A percentile compares a stretch with the other conserved stretches of the same genome.
These are phyloP conservation scores for Jacaranda copaia DNA, from an alignment of 257 asterid species.

Conservation along the genomic window DNA sequence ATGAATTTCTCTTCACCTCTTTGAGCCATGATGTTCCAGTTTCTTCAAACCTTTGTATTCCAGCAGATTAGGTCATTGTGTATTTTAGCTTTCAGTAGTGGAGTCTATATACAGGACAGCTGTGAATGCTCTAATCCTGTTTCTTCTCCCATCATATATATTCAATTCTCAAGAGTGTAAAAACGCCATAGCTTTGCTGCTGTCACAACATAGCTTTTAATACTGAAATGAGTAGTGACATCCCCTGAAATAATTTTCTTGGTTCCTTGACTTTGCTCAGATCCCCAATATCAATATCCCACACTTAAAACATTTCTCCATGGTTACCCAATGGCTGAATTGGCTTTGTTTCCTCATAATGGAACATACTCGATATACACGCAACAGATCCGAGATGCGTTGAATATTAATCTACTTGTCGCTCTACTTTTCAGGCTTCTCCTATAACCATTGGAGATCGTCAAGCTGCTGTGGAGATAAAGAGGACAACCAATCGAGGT, in stretches of 20 bases:
- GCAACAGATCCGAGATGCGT: not conserved
- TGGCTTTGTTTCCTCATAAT: not conserved
- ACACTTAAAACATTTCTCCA: not conserved
- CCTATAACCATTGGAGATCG: slow-evolving; percentile 68
- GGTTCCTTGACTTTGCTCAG: slow-evolving; percentile 17
- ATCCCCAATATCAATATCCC: not conserved
- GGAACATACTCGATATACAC: not conserved
- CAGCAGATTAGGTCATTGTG: not conserved
- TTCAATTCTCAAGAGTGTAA: not conserved
- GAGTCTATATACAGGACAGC: not conserved
- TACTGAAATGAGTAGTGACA: not conserved
- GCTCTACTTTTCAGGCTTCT: slow-evolving; percentile 60
- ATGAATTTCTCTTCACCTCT: not conserved
- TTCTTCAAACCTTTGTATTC: not conserved
- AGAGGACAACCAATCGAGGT: slow-evolving; percentile 87
- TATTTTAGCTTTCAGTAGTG: not conserved
- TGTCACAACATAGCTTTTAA: not conserved
- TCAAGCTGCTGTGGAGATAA: slow-evolving; percentile 74
- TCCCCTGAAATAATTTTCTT: not conserved
- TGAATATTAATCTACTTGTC: not conserved
- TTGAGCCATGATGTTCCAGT: not conserved
- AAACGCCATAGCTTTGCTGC: slow-evolving; percentile 11
- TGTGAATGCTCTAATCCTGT: not conserved
- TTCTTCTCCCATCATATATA: not conserved
- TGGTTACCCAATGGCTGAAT: not conserved